A percentile compares a stretch with the other conserved stretches of the same genome.
Conservation (phyloP, 2,329 filamentous ascomycete species). For the Alternaria tenuissima region DNA sequence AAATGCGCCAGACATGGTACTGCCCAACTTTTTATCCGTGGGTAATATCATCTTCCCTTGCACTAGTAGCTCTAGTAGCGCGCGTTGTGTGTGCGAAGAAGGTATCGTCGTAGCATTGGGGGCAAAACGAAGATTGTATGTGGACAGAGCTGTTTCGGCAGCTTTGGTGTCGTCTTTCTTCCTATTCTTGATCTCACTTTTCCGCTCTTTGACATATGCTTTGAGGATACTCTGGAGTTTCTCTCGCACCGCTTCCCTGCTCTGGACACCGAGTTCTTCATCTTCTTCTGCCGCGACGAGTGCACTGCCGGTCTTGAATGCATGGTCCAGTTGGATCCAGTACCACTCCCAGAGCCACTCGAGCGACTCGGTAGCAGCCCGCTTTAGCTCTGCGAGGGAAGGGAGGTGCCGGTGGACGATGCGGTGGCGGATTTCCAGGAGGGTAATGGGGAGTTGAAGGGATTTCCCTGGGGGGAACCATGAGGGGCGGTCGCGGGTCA, state of each 20-base stretch:
- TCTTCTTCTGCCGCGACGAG: not conserved
- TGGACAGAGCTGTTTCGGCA: slow-evolving; percentile 26
- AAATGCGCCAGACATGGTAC: slow-evolving; percentile 54
- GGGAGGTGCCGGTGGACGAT: slow-evolving; percentile 90
- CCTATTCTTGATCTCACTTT: slow-evolving; percentile 40
- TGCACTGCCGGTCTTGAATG: slow-evolving; percentile 20
- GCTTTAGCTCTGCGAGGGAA: slow-evolving; percentile 74
- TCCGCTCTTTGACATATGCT: slow-evolving; percentile 42
- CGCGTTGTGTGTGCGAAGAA: not conserved
- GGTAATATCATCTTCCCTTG: slow-evolving; percentile 50
- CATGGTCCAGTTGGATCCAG: slow-evolving; percentile 68
- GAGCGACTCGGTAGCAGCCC: slow-evolving; percentile 73
- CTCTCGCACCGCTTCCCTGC: slow-evolving; percentile 22
- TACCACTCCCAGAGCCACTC: slow-evolving; percentile 91
- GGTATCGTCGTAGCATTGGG: slow-evolving; percentile 9
- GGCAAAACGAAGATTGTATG: slow-evolving; percentile 23
- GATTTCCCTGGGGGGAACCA: slow-evolving; percentile 35
- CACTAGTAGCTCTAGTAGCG: slow-evolving; percentile 39
- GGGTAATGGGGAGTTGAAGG: slow-evolving; percentile 65
- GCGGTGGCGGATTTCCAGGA: slow-evolving; percentile 89
- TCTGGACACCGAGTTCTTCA: slow-evolving; percentile 13
- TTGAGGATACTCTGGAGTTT: slow-evolving; percentile 44
- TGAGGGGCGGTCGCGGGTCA: slow-evolving; percentile 39
- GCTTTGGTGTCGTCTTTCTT: slow-evolving; percentile 21
- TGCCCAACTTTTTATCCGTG: slow-evolving; percentile 41